A percentile compares a stretch with the other conserved stretches of the same genome.
Conservation (phyloP, 73 alveolate genomes). For the Paramecium sexaurelia region DNA sequence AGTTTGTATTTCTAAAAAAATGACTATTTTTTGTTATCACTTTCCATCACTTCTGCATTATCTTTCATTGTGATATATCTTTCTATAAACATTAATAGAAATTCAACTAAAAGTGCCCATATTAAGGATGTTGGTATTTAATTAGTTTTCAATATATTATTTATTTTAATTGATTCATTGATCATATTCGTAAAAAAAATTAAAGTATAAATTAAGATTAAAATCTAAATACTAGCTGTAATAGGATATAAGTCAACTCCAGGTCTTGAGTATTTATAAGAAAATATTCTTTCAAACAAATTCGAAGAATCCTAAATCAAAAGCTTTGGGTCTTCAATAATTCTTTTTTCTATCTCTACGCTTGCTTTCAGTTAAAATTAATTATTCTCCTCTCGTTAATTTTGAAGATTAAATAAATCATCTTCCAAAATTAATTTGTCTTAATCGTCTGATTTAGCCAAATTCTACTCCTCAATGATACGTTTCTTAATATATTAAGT, state of each 20-base stretch:
- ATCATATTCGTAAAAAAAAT: constrained; percentile 21
- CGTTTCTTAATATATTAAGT: background rate
- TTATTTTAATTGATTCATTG: background rate
- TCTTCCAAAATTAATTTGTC: background rate
- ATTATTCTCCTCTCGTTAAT: background rate
- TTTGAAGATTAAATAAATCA: background rate
- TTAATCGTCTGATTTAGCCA: background rate
- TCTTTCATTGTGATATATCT: constrained; percentile 37
- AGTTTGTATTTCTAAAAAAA: constrained; percentile 14
- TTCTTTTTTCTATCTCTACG: constrained; percentile 36
- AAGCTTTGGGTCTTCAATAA: background rate
- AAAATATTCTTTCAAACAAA: constrained; percentile 10
- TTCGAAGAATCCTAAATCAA: background rate
- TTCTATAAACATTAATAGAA: constrained; percentile 25
- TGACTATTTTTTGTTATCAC: background rate
- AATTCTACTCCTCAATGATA: background rate
- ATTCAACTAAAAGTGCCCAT: constrained; percentile 1
- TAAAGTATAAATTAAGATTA: background rate
- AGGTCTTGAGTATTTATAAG: constrained; percentile 36
- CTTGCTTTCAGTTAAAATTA: background rate
- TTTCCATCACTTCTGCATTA: background rate
- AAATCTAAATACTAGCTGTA: constrained; percentile 20
- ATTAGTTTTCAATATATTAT: constrained; percentile 39
- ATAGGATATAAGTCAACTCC: constrained; percentile 42
- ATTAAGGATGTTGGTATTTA: constrained; percentile 16